phyloP scores from a whole-genome alignment of 1,284 basidiomycete species.

The Cryptococcus floricola region DNA sequence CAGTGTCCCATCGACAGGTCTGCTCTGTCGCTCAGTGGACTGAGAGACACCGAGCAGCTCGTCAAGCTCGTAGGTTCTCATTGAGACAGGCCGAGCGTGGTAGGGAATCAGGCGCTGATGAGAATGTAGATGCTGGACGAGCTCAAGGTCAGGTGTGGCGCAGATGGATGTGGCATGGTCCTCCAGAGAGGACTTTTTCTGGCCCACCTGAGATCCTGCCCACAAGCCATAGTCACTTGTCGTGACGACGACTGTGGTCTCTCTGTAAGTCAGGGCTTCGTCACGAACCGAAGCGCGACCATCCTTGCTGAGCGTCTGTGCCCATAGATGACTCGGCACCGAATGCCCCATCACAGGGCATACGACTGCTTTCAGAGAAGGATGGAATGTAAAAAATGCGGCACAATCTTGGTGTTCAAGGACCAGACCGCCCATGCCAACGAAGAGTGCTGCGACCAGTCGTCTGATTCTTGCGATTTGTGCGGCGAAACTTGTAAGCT shows the following conservation, averaged over 20 bases:
- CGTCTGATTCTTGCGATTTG: constrained; percentile 8
- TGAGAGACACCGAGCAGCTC: constrained; percentile 22
- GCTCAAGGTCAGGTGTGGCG: constrained; percentile 66
- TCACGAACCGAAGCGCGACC: constrained; percentile 52
- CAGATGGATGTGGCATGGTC: constrained; percentile 56
- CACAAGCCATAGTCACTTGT: constrained; percentile 59
- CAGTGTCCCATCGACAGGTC: constrained; percentile 79
- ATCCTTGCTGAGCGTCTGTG: constrained; percentile 33
- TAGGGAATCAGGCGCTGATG: not conserved
- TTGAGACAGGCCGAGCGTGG: not conserved
- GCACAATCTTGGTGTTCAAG: constrained; percentile 26
- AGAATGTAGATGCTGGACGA: constrained; percentile 71
- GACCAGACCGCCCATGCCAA: constrained; percentile 16
- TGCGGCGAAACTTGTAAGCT: constrained; percentile 20
- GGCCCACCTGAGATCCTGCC: constrained; percentile 63
- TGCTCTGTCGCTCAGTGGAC: constrained; percentile 49
- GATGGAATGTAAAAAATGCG: constrained; percentile 37
- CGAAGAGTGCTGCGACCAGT: constrained; percentile 5
- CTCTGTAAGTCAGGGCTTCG: constrained; percentile 48
- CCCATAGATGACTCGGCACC: constrained; percentile 34
- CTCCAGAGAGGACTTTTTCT: constrained; percentile 68
- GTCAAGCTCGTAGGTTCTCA: constrained; percentile 19
- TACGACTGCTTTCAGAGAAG: constrained; percentile 43
- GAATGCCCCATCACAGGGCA: constrained; percentile 36
- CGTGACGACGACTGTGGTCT: constrained; percentile 39